Evolutionary conservation across 1,284 basidiomycete species (phyloP).

Genomic region (Naganishia albida): DNA sequence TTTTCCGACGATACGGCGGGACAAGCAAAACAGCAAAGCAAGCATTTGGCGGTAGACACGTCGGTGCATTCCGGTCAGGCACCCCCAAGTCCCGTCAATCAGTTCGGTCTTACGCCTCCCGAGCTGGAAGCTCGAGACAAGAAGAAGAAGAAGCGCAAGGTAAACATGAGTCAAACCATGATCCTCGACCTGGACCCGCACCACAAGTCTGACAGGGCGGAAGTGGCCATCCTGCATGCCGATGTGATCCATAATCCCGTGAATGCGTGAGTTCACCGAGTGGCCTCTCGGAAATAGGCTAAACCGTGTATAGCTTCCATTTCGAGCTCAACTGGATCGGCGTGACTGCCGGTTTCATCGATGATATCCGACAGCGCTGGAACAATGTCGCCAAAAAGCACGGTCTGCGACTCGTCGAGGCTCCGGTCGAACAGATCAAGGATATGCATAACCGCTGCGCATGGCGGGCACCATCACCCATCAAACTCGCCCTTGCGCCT

Average conservation of each 20-base stretch:
- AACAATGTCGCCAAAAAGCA: conserved; percentile 82
- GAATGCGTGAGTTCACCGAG: conserved; percentile 61
- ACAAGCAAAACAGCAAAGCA: conserved; percentile 15
- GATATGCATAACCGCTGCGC: conserved; percentile 78
- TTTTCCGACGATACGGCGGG: conserved; percentile 11
- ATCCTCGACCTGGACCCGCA: conserved; percentile 81
- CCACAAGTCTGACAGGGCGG: conserved; percentile 80
- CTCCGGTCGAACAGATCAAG: conserved; percentile 79
- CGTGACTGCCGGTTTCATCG: conserved; percentile 91
- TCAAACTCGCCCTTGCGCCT: conserved; percentile 70
- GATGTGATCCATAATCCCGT: conserved; percentile 89
- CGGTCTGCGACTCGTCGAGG: conserved; percentile 88
- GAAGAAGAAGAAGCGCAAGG: conserved; percentile 63
- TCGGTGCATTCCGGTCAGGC: conserved; percentile 1
- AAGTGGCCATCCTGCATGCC: conserved; percentile 81
- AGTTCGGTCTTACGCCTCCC: conserved; percentile 27
- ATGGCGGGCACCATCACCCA: conserved; percentile 83
- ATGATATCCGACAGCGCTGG: conserved; percentile 84
- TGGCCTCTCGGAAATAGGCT: background rate
- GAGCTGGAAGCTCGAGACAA: conserved; percentile 38
- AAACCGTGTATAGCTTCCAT: conserved; percentile 62
- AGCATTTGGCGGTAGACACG: conserved; percentile 1
- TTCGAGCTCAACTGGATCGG: conserved; percentile 98
- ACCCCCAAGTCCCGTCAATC: conserved; percentile 33
- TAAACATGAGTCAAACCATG: conserved; percentile 77